Evolutionary conservation across 495 filamentous ascomycete species (phyloP).

Genomic region (Aspergillus bridgeri): DNA sequence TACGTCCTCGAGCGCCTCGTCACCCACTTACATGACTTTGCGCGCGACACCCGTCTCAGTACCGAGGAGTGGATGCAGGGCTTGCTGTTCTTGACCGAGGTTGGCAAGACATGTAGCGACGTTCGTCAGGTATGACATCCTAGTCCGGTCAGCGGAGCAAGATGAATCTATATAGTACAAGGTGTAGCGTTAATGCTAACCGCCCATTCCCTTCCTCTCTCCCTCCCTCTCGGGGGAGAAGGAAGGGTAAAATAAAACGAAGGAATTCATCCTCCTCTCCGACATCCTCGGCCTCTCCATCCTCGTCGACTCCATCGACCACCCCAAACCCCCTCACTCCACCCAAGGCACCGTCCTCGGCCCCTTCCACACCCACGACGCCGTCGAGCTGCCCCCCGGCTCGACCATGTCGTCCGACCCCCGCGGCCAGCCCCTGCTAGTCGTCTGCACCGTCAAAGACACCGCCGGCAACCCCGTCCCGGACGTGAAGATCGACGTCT

Average conservation of each 20-base stretch:
- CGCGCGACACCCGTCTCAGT: constrained; percentile 74
- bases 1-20: constrained; percentile 73
- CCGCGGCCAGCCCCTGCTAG: constrained; percentile 59
- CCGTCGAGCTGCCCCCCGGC: constrained; percentile 60
- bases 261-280: constrained; percentile 94
- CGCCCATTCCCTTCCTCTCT: background rate
- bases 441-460: constrained; percentile 73
- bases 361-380: constrained; percentile 92
- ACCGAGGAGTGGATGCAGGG: constrained; percentile 77
- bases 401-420: constrained; percentile 66
- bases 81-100: constrained; percentile 64
- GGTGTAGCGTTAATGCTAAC: too few species aligned
- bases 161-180: too few species aligned
- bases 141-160: too few species aligned
- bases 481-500: constrained; percentile 80
- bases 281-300: constrained; percentile 88
- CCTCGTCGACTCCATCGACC: constrained; percentile 86
- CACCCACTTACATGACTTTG: constrained; percentile 79
- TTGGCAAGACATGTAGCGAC: constrained; percentile 69
- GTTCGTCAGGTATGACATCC: constrained; percentile 57
- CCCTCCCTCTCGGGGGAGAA: too few species aligned
- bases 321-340: constrained; percentile 70
- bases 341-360: constrained; percentile 91
- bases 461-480: constrained; percentile 61
- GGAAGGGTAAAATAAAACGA: too few species aligned